These are phyloP conservation scores for Penicillium macrosclerotiorum DNA, from an alignment of 495 filamentous ascomycete species.

Conservation along the genomic window DNA sequence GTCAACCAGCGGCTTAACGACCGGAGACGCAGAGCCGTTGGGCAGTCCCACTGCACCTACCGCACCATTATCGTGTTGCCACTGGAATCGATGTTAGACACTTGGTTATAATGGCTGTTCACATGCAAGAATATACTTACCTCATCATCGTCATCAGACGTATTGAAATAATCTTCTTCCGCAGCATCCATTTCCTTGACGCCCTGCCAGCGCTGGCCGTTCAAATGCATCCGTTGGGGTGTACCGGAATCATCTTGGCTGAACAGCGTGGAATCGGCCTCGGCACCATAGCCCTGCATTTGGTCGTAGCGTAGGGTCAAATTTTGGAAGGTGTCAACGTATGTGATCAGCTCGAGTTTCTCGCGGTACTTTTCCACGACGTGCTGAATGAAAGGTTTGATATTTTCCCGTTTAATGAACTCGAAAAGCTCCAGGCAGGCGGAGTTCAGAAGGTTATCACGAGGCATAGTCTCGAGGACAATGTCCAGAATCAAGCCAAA, in stretches of 20 bases:
- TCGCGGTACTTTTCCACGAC: conserved; percentile 88
- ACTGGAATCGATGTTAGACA: conserved; percentile 20
- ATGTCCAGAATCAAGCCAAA: conserved; percentile 88
- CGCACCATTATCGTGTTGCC: conserved; percentile 32
- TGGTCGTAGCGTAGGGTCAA: conserved; percentile 81
- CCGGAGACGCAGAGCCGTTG: conserved; percentile 51
- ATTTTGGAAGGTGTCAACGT: conserved; percentile 81
- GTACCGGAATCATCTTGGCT: conserved; percentile 49
- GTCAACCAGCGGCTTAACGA: conserved; percentile 77
- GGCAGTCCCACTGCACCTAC: conserved; percentile 21
- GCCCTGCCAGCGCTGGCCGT: conserved; percentile 70
- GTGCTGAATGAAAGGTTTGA: conserved; percentile 79
- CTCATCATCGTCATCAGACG: conserved; percentile 83
- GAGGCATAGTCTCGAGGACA: conserved; percentile 84
- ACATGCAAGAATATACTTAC: conserved; percentile 32
- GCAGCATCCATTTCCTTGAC: conserved; percentile 81
- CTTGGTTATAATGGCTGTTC: neutral
- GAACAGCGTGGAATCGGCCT: conserved; percentile 54
- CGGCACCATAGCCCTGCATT: conserved; percentile 62
- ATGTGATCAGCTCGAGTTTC: conserved; percentile 71
- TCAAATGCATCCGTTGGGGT: conserved; percentile 53
- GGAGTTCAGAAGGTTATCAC: conserved; percentile 94
- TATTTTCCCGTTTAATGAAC: conserved; percentile 80
- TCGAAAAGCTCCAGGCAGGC: conserved; percentile 96
- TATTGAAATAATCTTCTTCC: conserved; percentile 95